phyloP scores from a whole-genome alignment of 1,284 basidiomycete species.

The Serendipita sp. region DNA sequence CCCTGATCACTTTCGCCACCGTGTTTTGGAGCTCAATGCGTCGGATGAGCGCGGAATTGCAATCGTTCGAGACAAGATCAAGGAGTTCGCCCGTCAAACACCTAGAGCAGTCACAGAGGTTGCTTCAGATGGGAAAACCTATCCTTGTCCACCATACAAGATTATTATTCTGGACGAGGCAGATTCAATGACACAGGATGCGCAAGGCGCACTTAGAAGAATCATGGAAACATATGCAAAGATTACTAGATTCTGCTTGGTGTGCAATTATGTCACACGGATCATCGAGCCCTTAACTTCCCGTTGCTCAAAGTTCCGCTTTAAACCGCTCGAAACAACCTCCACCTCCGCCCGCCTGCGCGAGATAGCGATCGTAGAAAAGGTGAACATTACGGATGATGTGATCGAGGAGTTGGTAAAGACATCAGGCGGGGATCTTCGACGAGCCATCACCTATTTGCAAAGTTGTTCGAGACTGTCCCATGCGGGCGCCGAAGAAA shows the following conservation, averaged over 20 bases:
- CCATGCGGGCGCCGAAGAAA: slow-evolving; percentile 32
- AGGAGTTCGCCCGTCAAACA: slow-evolving; percentile 92
- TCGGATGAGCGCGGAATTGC: slow-evolving; percentile 96
- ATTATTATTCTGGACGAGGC: slow-evolving; percentile 99
- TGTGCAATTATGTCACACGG: slow-evolving; percentile 99
- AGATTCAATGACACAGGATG: slow-evolving; percentile 99
- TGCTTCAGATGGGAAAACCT: slow-evolving; percentile 54
- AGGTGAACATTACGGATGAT: slow-evolving; percentile 36
- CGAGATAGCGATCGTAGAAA: slow-evolving; percentile 57
- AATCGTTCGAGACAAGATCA: slow-evolving; percentile 97
- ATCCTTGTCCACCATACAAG: slow-evolving; percentile 97
- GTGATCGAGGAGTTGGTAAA: slow-evolving; percentile 53
- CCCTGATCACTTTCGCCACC: slow-evolving; percentile 85
- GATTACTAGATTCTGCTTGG: slow-evolving; percentile 95
- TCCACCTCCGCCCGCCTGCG: slow-evolving; percentile 68
- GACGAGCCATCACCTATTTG: slow-evolving; percentile 96
- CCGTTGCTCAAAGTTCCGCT: slow-evolving; percentile 98
- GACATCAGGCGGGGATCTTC: slow-evolving; percentile 83
- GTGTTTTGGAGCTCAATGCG: slow-evolving; percentile 96
- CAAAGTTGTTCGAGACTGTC: slow-evolving; percentile 88
- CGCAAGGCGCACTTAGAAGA: slow-evolving; percentile 84
- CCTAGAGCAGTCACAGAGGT: slow-evolving; percentile 52
- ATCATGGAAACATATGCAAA: slow-evolving; percentile 98
- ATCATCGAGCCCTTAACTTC: slow-evolving; percentile 98
- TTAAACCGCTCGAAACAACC: slow-evolving; percentile 74